Conservation (phyloP, 306 rosid species). For the Potentilla sterilis region DNA sequence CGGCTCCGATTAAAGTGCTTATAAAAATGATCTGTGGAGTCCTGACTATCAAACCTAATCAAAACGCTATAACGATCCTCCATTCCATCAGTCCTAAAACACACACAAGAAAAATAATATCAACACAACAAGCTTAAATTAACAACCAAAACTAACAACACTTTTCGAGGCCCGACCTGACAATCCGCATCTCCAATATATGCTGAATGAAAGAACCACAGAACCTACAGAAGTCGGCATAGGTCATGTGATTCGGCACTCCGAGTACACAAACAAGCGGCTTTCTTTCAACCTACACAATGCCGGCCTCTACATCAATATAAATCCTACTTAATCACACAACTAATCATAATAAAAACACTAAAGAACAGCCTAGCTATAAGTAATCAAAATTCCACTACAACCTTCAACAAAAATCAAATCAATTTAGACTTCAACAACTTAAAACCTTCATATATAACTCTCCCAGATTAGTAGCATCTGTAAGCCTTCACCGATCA, state of each 20-base stretch:
- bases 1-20: conserved; percentile 64
- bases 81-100: conserved; percentile 66
- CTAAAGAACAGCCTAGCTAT: too few relatives aligned
- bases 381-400: too few relatives aligned
- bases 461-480: too few relatives aligned
- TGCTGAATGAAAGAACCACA: conserved; percentile 75
- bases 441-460: too few relatives aligned
- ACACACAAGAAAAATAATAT: conserved; percentile 11
- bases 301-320: neutral
- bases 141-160: neutral
- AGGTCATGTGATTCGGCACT: conserved; percentile 95
- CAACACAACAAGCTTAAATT: neutral
- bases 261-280: conserved; percentile 79
- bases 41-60: conserved; percentile 69
- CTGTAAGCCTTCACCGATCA: too few relatives aligned
- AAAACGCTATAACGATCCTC: conserved; percentile 78
- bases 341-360: too few relatives aligned
- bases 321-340: neutral
- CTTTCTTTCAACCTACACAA: conserved; percentile 66
- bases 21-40: conserved; percentile 70
- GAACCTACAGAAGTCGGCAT: conserved; percentile 92
- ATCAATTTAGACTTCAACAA: too few relatives aligned
- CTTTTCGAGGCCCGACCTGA: conserved; percentile 43
- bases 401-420: too few relatives aligned
- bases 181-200: conserved; percentile 86